A percentile compares a stretch with the other conserved stretches of the same genome.
Conservation (phyloP, 2,329 filamentous ascomycete species). For the Botrytis aclada region DNA sequence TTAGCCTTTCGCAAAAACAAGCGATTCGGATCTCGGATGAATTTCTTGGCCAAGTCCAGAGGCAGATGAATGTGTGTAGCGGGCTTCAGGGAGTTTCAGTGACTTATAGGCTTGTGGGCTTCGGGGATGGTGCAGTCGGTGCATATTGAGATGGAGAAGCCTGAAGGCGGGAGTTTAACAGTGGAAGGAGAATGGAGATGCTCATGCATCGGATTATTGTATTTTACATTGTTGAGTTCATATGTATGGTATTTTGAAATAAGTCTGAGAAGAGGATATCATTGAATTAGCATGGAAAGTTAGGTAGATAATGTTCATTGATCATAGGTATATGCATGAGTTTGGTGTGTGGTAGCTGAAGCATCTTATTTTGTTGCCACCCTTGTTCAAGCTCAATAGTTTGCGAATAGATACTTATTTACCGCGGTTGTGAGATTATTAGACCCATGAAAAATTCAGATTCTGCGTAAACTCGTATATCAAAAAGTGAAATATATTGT, state of each 20-base stretch:
- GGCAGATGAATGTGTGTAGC: background rate
- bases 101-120: background rate
- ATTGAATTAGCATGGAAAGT: background rate
- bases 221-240: background rate
- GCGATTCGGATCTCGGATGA: background rate
- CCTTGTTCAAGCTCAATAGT: background rate
- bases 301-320: background rate
- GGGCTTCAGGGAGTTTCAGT: background rate
- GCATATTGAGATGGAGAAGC: background rate
- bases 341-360: background rate
- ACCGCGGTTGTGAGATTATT: background rate
- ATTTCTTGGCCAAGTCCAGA: accelerated
- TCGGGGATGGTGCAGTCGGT: background rate
- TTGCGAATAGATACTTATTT: background rate
- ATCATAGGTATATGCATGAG: background rate
- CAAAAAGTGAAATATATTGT: background rate
- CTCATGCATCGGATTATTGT: background rate
- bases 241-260: background rate
- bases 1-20: background rate
- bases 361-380: background rate
- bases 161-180: background rate
- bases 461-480: background rate
- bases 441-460: too few relatives aligned
- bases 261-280: background rate
- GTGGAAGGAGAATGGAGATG: background rate